phyloP scores from a whole-genome alignment of 352 stramenopile genomes.

The Thraustochytrium sp. region DNA sequence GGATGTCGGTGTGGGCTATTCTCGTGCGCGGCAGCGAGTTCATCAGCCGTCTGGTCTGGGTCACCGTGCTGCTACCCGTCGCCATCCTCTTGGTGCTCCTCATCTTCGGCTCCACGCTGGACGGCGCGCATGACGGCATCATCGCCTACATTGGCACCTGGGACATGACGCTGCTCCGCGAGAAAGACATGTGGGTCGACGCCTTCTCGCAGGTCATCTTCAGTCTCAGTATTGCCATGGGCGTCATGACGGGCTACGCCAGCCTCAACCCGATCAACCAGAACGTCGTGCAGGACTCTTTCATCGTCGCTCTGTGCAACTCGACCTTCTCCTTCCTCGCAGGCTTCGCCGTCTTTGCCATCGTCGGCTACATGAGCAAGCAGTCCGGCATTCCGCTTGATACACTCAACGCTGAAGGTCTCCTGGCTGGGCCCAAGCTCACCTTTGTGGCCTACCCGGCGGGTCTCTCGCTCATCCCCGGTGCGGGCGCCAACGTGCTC shows the following conservation, averaged over 20 bases:
- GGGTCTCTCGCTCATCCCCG: constrained; percentile 51
- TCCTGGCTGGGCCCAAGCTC: constrained; percentile 47
- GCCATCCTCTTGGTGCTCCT: constrained; percentile 46
- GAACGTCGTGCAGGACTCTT: constrained; percentile 50
- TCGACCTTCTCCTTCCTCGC: constrained; percentile 56
- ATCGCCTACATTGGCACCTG: constrained; percentile 53
- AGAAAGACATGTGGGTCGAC: constrained; percentile 39
- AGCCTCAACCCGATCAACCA: constrained; percentile 16
- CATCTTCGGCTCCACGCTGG: constrained; percentile 36
- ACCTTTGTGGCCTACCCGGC: constrained; percentile 59
- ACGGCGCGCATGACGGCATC: constrained; percentile 44
- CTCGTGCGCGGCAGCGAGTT: constrained; percentile 17
- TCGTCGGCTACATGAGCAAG: constrained; percentile 47
- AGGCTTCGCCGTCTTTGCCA: constrained; percentile 60
- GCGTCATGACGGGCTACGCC: constrained; percentile 53
- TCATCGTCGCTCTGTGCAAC: constrained; percentile 55
- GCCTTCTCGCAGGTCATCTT: constrained; percentile 59
- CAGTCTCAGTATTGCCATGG: constrained; percentile 42
- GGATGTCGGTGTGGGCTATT: constrained; percentile 18
- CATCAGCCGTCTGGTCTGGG: constrained; percentile 38
- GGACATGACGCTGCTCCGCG: constrained; percentile 44
- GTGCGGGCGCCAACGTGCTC: constrained; percentile 52
- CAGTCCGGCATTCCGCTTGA: background rate
- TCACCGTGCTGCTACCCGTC: constrained; percentile 48
- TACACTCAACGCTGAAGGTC: background rate